Evolutionary conservation across 257 asterid genomes (phyloP), one percentile per base, ranked within the genome.

Genomic region (Ocimum tenuiflorum): DNA sequence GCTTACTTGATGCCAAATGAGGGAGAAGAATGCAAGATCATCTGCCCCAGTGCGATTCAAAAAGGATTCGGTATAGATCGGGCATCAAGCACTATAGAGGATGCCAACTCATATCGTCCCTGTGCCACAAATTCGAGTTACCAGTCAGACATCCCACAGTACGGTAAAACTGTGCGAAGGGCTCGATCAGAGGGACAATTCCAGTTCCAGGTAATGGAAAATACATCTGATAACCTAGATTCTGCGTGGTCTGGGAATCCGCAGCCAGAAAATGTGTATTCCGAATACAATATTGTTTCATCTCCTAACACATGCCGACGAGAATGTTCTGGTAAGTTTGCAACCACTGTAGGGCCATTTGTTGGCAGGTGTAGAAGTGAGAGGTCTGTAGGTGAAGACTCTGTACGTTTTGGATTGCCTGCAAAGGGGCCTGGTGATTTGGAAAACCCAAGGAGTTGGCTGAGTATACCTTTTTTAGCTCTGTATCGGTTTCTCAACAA

Each of bases 111-210:
- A 59, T 22, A 45, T 72, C 71, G 42, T 71, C 68, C 80, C 70
- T 61, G 75, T 73, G 79, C 61, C 50, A 14, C 76, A 60, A 55
- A 66, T 73, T 63, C 67, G 63, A 70, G 61, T 71, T 69, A 67
- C 58, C 76, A 72, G 43, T 62, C 79, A 27, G 69, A 68, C 60
- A 42, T 18, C 57, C 79, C 22, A 62, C 77, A 77, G 65, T 55
- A 22, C 60, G 75, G 76, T 36, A 81, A 73, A 75, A 61, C 70
- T 48, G 85, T 88, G 50, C 83, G 83, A 62, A 74, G 85, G 67
- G 85, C 79, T 68, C 83, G 68, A 56, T 85, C 96, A 46, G 95
- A 73, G 67, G 95, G 86, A 54, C 82, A 80, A 58, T 76, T 82
- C 63, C 82, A 77, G 0, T 76, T 82, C 63, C 82, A 77, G 0